Evolutionary conservation across 306 rosid genomes (phyloP).

Genomic region (Rubus idaeus): DNA sequence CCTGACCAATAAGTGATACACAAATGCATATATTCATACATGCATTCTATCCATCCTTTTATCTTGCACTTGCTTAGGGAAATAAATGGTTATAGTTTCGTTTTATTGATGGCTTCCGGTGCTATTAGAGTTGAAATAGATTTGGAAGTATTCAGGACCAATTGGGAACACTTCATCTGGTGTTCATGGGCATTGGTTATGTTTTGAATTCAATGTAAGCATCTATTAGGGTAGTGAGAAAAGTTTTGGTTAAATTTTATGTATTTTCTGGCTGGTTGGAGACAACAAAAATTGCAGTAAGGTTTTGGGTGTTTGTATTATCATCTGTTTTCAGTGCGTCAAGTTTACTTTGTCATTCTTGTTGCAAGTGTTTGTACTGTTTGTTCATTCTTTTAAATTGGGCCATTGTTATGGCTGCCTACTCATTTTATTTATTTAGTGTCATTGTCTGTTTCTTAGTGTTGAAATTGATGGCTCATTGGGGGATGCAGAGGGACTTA

Average conservation of each 20-base stretch:
- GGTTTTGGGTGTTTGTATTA: background rate
- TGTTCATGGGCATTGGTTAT: background rate
- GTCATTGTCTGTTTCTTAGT: conserved; percentile 37
- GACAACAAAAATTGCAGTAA: background rate
- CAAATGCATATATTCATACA: background rate
- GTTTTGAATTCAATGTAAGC: background rate
- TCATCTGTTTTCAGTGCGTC: background rate
- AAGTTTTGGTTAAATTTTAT: background rate
- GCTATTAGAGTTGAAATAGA: background rate
- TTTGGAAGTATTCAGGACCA: background rate
- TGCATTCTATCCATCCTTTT: background rate
- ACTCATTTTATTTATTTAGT: conserved; percentile 19
- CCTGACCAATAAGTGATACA: background rate
- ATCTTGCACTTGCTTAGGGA: background rate
- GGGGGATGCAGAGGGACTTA: conserved; percentile 63
- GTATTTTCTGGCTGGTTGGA: background rate
- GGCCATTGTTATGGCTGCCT: conserved; percentile 19
- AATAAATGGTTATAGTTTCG: background rate
- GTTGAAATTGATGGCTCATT: conserved; percentile 71
- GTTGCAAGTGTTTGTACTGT: background rate
- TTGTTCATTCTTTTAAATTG: background rate
- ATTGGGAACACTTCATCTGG: background rate
- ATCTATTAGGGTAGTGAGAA: background rate
- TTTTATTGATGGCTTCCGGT: background rate
- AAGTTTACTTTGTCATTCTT: background rate